These are phyloP conservation scores for Paraphaeosphaeria sporulosa DNA, from an alignment of 2,329 filamentous ascomycete genomes.

Conservation along the genomic window DNA sequence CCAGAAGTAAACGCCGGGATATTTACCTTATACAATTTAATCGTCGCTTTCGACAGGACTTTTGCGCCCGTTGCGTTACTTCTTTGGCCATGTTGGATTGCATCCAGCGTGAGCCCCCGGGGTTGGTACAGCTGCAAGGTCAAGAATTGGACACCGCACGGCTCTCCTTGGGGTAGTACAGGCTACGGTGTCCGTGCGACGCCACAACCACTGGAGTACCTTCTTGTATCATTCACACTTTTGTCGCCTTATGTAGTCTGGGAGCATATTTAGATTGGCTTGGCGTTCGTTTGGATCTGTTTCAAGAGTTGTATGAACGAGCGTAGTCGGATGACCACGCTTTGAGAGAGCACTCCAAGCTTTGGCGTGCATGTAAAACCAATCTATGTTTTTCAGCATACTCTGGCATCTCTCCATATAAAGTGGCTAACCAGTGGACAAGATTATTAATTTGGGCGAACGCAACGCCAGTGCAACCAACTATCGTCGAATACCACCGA, in stretches of 20 bases:
- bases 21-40: conserved; percentile 20
- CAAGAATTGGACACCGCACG: not conserved
- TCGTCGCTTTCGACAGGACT: not conserved
- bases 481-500: too few species aligned
- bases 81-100: conserved; percentile 17
- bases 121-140: not conserved
- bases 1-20: conserved; percentile 20
- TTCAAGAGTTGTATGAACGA: conserved; percentile 1
- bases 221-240: conserved; percentile 14
- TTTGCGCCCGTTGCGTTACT: not conserved
- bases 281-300: conserved; percentile 14
- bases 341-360: not conserved
- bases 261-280: conserved; percentile 13
- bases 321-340: conserved; percentile 3
- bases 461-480: too few species aligned
- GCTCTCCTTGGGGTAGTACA: not conserved
- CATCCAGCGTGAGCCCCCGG: conserved; percentile 9
- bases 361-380: conserved; percentile 1
- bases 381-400: conserved; percentile 5
- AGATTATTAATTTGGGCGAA: too few species aligned
- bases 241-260: not conserved
- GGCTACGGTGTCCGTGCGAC: not conserved
- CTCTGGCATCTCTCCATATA: too few species aligned
- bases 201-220: not conserved
- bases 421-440: too few species aligned